Evolutionary conservation across 1,284 basidiomycete species (phyloP), one percentile per base, ranked within the genome.

Genomic region (Pseudozyma tsukubaensis): DNA sequence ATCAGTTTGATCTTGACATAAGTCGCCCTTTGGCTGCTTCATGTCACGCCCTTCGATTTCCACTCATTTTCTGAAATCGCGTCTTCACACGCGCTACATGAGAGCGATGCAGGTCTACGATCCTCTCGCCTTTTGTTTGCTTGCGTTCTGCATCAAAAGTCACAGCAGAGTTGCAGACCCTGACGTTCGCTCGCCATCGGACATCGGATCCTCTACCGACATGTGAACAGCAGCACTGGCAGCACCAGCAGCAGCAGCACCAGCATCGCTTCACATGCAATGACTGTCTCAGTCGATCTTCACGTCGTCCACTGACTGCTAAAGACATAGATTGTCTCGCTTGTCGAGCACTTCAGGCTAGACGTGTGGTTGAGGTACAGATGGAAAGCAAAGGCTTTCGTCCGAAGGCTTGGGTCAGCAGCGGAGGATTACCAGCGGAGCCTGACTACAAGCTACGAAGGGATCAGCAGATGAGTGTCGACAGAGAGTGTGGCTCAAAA

Each of bases 51-150:
- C 43, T 16, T 37, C 42, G 32, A 35, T 19, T 19, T 9, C 14
- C 50, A 36, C 39, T 24, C 14, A 29, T 3, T 36, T 7, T 14
- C 16, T 39, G 14, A 12, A 35, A 21, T 36, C 54, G 54, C 54
- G 54, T 56, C 54, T 48, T 56, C 19, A 47, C 54, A 24, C 54
- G 54, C 54, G 35, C 11, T 34, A n/a, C 29, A 24, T 24, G 21
- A 12, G 16, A n/a, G 11, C 47, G 18, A 43, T 45, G 44, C 44
- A 45, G 24, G 44, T 45, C 44, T 45, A 45, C 47, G 47, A 49
- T 49, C 47, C 47, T 32, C 47, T 45, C 19, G 18, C 8, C 37
- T 13, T 19, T 44, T 44, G 42, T 44, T 44, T 44, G 42, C 42
- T 44, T 19, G 24, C 24, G 42, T 18, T 44, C n/a, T 44, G 42